Evolutionary conservation across 768 basidiomycete genomes (phyloP).

Genomic region (Collybia mongolica): DNA sequence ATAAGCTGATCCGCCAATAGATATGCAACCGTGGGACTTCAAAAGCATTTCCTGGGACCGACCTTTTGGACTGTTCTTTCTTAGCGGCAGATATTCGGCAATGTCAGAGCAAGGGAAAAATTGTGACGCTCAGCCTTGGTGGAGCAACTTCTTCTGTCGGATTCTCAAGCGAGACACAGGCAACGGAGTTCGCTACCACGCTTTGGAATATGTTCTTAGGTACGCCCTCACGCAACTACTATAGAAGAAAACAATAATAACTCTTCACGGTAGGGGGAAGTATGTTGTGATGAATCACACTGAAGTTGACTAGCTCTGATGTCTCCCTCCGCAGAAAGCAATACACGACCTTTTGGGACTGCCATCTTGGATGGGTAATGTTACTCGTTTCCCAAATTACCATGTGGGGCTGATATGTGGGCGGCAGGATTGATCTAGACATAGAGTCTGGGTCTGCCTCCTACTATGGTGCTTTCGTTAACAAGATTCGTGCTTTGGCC

Average conservation of each 20-base stretch:
- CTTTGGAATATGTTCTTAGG: slow-evolving; percentile 76
- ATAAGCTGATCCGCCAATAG: slow-evolving; percentile 25
- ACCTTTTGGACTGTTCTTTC: slow-evolving; percentile 63
- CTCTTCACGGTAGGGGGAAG: slow-evolving; percentile 24
- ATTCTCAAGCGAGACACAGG: slow-evolving; percentile 55
- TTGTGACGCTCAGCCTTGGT: slow-evolving; percentile 51
- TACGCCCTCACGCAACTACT: slow-evolving; percentile 2
- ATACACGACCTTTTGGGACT: slow-evolving; percentile 62
- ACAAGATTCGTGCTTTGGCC: slow-evolving; percentile 46
- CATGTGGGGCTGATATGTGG: background rate
- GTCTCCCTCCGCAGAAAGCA: slow-evolving; percentile 22
- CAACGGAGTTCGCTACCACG: slow-evolving; percentile 50
- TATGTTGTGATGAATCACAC: slow-evolving; percentile 14
- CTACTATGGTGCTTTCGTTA: slow-evolving; percentile 53
- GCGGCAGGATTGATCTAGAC: slow-evolving; percentile 60
- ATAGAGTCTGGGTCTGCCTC: slow-evolving; percentile 61
- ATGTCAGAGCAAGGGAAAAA: slow-evolving; percentile 64
- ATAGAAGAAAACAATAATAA: background rate
- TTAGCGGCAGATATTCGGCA: slow-evolving; percentile 59
- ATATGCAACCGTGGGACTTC: slow-evolving; percentile 49
- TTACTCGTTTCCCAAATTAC: background rate
- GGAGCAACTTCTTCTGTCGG: slow-evolving; percentile 58
- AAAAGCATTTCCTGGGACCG: slow-evolving; percentile 54
- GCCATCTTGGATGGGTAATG: slow-evolving; percentile 69
- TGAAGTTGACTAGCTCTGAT: background rate